A percentile compares a stretch with the other conserved stretches of the same genome.
Conservation (phyloP, 192 early-diverging fungal genomes). For the Rhizoclosmatium sp. region DNA sequence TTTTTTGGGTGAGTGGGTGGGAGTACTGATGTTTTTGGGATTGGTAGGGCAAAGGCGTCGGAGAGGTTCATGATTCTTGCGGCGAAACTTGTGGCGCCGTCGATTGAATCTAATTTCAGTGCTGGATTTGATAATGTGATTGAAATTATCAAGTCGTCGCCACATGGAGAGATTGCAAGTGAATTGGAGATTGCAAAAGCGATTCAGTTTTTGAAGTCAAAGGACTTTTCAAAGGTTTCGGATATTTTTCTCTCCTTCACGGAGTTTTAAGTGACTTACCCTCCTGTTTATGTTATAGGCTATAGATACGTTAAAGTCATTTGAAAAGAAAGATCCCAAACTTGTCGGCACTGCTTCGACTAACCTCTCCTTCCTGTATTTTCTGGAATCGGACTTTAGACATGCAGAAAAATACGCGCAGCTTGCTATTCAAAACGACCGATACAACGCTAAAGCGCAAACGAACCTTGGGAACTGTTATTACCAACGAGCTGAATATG, state of each 20-base stretch:
- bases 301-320: conserved; percentile 59
- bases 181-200: conserved; percentile 71
- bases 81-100: conserved; percentile 63
- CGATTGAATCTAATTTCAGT: conserved; percentile 51
- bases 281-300: conserved; percentile 36
- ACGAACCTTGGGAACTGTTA: conserved; percentile 62
- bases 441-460: conserved; percentile 68
- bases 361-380: conserved; percentile 66
- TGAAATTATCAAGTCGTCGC: conserved; percentile 59
- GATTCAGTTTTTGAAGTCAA: conserved; percentile 61
- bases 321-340: conserved; percentile 66
- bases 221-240: conserved; percentile 57
- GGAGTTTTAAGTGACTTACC: background rate
- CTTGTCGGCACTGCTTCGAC: conserved; percentile 64
- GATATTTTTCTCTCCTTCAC: background rate
- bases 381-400: conserved; percentile 62
- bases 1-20: background rate
- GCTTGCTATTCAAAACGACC: conserved; percentile 57
- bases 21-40: background rate
- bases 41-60: conserved; percentile 34
- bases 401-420: conserved; percentile 65
- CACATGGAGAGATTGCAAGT: conserved; percentile 57
- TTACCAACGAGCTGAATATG: conserved; percentile 50
- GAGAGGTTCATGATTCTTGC: conserved; percentile 61
- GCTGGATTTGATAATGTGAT: conserved; percentile 64